These are phyloP conservation scores for Ecytonucleospora hepatopenaei DNA, from an alignment of 371 early-diverging fungal genomes.

Conservation along the genomic window DNA sequence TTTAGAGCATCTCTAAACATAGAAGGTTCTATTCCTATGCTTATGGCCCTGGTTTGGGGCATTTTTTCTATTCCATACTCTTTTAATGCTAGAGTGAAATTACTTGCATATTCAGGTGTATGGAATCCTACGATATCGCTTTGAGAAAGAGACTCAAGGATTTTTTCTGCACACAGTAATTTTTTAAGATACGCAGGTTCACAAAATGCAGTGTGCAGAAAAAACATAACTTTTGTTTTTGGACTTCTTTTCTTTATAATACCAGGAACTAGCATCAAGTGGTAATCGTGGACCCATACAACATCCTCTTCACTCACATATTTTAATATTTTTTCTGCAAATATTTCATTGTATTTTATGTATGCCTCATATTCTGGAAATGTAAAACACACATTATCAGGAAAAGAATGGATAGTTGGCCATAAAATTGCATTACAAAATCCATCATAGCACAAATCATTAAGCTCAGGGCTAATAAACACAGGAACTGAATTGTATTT, in stretches of 20 bases:
- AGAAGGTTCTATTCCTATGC: conserved; percentile 94
- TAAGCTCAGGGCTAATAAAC: conserved; percentile 79
- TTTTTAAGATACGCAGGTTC: conserved; percentile 78
- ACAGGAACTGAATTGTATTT: conserved; percentile 82
- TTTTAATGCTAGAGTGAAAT: conserved; percentile 67
- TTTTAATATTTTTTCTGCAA: conserved; percentile 71
- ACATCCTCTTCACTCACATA: conserved; percentile 75
- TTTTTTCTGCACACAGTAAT: conserved; percentile 73
- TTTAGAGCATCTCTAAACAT: conserved; percentile 69
- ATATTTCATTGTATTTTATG: conserved; percentile 70
- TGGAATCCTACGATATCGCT: conserved; percentile 90
- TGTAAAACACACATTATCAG: conserved; percentile 80
- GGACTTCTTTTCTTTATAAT: conserved; percentile 63
- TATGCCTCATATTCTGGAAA: conserved; percentile 85
- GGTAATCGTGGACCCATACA: conserved; percentile 99
- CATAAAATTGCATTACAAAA: conserved; percentile 84
- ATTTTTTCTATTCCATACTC: background rate
- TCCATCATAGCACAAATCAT: conserved; percentile 91
- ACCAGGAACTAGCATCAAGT: conserved; percentile 82
- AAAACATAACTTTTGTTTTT: conserved; percentile 83
- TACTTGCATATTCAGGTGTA: conserved; percentile 91
- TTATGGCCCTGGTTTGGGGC: conserved; percentile 62
- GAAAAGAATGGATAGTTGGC: conserved; percentile 95
- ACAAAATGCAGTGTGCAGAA: conserved; percentile 94
- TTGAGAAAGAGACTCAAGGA: conserved; percentile 73